phyloP scores from a whole-genome alignment of 2,329 filamentous ascomycete species.

The Pseudogymnoascus sp. region DNA sequence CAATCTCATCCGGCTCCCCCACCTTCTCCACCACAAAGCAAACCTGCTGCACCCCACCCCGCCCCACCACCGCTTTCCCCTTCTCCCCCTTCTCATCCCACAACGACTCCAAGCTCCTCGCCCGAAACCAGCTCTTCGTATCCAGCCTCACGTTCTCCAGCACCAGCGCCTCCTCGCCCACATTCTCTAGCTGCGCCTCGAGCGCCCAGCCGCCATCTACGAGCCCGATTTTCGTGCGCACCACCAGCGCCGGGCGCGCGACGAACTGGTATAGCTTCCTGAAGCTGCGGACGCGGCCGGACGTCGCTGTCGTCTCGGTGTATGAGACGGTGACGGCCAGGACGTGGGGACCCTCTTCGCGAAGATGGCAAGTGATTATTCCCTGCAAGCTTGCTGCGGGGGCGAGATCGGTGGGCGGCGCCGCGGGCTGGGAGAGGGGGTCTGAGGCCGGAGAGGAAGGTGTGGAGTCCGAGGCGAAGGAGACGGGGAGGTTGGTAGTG shows the following conservation, averaged over 20 bases:
- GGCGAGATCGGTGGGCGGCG: constrained; percentile 42
- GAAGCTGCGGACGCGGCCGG: constrained; percentile 72
- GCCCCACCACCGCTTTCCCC: constrained; percentile 55
- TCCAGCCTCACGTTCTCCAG: constrained; percentile 60
- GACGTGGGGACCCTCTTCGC: constrained; percentile 90
- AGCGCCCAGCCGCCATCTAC: constrained; percentile 59
- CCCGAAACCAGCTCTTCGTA: constrained; percentile 43
- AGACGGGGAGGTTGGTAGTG: constrained; percentile 53
- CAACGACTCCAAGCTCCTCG: constrained; percentile 44
- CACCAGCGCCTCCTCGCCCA: constrained; percentile 73
- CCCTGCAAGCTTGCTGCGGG: constrained; percentile 67
- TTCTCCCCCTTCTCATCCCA: constrained; percentile 33
- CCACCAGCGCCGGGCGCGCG: constrained; percentile 81
- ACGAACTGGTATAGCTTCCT: constrained; percentile 95
- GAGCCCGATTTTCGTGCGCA: constrained; percentile 76
- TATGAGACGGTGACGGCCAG: constrained; percentile 91
- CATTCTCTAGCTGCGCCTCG: constrained; percentile 93
- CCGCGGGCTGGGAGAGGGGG: constrained; percentile 12
- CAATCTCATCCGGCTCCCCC: constrained; percentile 27
- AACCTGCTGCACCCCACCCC: constrained; percentile 58
- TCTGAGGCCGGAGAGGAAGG: not conserved
- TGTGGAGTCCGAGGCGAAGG: constrained; percentile 42
- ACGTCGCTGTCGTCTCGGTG: constrained; percentile 71
- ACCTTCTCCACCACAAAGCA: constrained; percentile 50
- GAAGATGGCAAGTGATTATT: constrained; percentile 78